Base-by-base conservation (phyloP, 2,329 filamentous ascomycete species). In the Coniella vitis region DNA sequence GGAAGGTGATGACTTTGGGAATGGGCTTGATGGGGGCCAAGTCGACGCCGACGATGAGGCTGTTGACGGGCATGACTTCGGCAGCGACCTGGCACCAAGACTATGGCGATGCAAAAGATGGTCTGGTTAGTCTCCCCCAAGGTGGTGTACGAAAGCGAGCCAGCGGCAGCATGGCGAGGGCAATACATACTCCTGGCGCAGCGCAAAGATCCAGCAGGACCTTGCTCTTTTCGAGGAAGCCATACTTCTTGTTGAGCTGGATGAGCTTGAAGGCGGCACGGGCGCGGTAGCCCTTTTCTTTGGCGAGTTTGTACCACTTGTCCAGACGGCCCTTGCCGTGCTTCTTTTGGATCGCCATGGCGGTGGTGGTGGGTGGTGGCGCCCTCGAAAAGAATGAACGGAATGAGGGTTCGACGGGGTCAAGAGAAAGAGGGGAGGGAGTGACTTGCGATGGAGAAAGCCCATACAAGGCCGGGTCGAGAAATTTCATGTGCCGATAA, bases 181-280 rank as follows among this genome's bases (percentile, higher is more conserved):
- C n/a, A n/a, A n/a, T n/a, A 75, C 83, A 65, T 75, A 88, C 85
- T 68, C 93, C 93, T 29, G 93, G 93, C 17, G 93, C 93, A 57
- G 93, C 93, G 72, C 93, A 98, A 64, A 98, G 86, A 84, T 98
- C 94, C 65, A 98, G 76, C 54, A 96, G 74, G 61, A 97, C 93
- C 74, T 88, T 95, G 70, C 89, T 94, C 75, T 94, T 91, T 69
- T 97, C 90, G 59, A 98, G 75, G 69, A 98, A 98, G 58, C 89
- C 87, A 85, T 95, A 98, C 67, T 96, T 97, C 72, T 97, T 96
- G 74, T 98, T 98, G 61, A 98, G 74, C 68, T 98, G 91, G 58
- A 98, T 91, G 60, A 98, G 73, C 73, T 98, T 98, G 79, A 97
- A 97, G 49, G 93, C 90, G 59, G 93, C 90, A 78, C 93, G 81